Evolutionary conservation across 495 filamentous ascomycete species (phyloP), one percentile per base, ranked within the genome.

Genomic region (Penicillium pulvis): DNA sequence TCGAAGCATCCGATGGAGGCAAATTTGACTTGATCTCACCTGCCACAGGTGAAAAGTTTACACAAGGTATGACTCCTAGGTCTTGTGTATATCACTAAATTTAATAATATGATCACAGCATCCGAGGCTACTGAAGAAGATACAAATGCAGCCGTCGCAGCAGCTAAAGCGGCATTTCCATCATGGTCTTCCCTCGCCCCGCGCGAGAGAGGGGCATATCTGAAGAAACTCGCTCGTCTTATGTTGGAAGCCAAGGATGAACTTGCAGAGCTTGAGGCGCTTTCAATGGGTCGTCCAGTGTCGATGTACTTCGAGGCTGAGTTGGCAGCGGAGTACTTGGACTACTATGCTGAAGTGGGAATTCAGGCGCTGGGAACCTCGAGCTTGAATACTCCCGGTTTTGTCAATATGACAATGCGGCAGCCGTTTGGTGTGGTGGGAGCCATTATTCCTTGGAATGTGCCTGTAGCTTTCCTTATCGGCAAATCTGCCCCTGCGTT

Each of bases 91-190:
- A 24, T 1, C 8, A 24, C 11, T 4, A 5, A 24, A 31, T 9
- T 2, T 41, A 56, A 41, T 23, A 14, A 26, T 2, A 6, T 30
- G 2, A 8, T 35, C 8, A 1, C 36, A 70, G 68, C 82, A 44
- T 67, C 72, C 39, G 75, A 79, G 56, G 81, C 83, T 12, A 78
- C 63, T 14, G 71, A 69, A 35, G 65, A 77, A 5, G 84, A 90
- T 60, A 76, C 81, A 59, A 78, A 88, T 67, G 67, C 62, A 2
- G 85, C 85, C 14, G 83, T 88, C 2, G 77, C 77, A 4, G 79
- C 85, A 14, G 87, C 86, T 28, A 80, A 82, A 55, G 76, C 75
- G 5, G 84, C 86, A 8, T 83, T 85, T 57, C 81, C 80, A n/a
- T 69, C 75, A 19, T 88, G 86, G 85, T 77, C 75, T 2, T 73